Percentiles rank a stretch among this genome's conserved stretches.
These are phyloP conservation scores for Tylopilus cervinicoccineus DNA, from an alignment of 768 basidiomycete species.

Conservation along the genomic window DNA sequence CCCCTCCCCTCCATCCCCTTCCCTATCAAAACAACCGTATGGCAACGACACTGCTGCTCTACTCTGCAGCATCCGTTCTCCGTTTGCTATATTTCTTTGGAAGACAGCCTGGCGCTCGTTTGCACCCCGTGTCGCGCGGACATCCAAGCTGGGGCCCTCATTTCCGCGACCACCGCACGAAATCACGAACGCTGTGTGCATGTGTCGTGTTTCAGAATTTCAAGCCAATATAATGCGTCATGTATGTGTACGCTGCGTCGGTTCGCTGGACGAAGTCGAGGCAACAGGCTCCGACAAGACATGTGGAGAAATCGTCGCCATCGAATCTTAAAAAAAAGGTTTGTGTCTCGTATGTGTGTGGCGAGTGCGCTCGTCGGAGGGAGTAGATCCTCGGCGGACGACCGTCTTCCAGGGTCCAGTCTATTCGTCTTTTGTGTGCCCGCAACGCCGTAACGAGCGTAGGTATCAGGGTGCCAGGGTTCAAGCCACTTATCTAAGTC, in stretches of 20 bases:
- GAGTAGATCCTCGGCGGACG: neutral
- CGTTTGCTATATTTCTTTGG: neutral
- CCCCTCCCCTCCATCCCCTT: too few relatives aligned
- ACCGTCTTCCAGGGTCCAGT: conserved; percentile 6
- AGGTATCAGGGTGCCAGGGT: conserved; percentile 5
- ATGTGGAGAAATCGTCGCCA: neutral
- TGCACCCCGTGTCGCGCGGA: neutral
- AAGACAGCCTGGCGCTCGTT: neutral
- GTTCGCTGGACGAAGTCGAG: neutral
- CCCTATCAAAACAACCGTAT: neutral
- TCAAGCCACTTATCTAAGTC: conserved; percentile 4
- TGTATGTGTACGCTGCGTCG: neutral
- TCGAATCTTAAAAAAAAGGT: conserved; percentile 1
- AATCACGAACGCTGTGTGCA: conserved; percentile 1
- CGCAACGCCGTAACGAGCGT: conserved; percentile 1
- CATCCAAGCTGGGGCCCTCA: neutral
- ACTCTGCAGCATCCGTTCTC: neutral
- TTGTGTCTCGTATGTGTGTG: neutral
- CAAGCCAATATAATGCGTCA: neutral
- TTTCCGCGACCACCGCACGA: conserved; percentile 2
- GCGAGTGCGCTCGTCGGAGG: conserved; percentile 10
- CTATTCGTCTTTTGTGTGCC: neutral
- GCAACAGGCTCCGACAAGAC: neutral
- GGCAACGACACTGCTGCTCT: neutral
- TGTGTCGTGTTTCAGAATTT: conserved; percentile 8